Evolutionary conservation across 164 flowering plant genomes (phyloP).

Genomic region (Echeveria elegans): DNA sequence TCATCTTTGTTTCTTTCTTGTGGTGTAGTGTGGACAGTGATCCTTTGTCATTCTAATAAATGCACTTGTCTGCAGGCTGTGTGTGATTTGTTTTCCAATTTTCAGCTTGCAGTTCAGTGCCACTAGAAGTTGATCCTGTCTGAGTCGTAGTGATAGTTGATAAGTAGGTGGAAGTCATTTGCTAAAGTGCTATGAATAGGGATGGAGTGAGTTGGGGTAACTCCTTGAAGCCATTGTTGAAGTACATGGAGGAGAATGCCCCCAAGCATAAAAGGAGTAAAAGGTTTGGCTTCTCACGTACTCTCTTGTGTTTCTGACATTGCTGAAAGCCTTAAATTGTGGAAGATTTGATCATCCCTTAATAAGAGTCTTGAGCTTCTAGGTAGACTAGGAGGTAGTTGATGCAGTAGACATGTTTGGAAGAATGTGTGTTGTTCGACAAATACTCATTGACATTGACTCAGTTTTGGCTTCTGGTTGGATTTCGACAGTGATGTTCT

Average conservation of each 20-base stretch:
- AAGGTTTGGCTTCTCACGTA: neutral
- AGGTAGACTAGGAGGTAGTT: neutral
- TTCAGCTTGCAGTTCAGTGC: neutral
- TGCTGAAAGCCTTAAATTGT: neutral
- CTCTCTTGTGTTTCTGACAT: neutral
- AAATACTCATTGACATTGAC: no score
- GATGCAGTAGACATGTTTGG: neutral
- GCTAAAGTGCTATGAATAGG: constrained; percentile 10
- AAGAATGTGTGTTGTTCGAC: neutral
- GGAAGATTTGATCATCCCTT: neutral
- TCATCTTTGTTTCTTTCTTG: neutral
- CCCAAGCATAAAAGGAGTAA: constrained; percentile 23
- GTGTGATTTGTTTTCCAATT: neutral
- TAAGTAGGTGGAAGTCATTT: neutral
- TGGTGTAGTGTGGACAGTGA: neutral
- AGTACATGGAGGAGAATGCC: constrained; percentile 23
- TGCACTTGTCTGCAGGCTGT: constrained; percentile 3
- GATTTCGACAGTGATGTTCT: constrained; percentile 29
- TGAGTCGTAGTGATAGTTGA: neutral
- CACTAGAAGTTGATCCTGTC: neutral
- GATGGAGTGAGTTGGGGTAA: constrained; percentile 23
- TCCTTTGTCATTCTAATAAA: constrained; percentile 1
- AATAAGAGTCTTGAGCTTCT: neutral
- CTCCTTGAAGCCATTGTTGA: constrained; percentile 24
- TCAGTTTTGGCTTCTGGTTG: constrained; percentile 6